Conservation (phyloP, 2,329 filamentous ascomycete species). For the Acarospora socialis region DNA sequence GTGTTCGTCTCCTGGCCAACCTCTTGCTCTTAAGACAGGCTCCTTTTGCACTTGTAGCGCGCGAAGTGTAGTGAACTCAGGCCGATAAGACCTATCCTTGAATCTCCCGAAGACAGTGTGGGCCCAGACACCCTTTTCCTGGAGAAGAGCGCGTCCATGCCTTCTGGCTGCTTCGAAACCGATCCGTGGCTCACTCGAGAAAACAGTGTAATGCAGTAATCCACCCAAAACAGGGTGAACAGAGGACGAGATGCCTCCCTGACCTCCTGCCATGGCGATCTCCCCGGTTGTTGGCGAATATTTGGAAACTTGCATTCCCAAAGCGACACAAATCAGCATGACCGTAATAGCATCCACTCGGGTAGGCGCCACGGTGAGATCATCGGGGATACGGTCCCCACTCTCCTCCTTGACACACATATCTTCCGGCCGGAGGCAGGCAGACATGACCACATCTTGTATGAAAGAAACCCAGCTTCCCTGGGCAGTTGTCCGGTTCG, state of each 20-base stretch:
- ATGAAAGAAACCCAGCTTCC: conserved; percentile 6
- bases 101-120: conserved; percentile 8
- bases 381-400: conserved; percentile 8
- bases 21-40: not conserved
- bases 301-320: conserved; percentile 9
- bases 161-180: not conserved
- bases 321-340: conserved; percentile 7
- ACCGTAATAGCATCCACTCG: conserved; percentile 7
- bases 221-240: conserved; percentile 5
- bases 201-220: conserved; percentile 8
- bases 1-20: conserved; percentile 4
- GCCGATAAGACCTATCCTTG: conserved; percentile 2
- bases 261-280: conserved; percentile 2
- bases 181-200: not conserved
- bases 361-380: conserved; percentile 7
- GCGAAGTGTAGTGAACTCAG: not conserved
- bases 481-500: conserved; percentile 1
- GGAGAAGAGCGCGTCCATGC: conserved; percentile 5
- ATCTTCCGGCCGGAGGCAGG: not conserved
- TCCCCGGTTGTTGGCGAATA: conserved; percentile 6
- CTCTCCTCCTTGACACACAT: conserved; percentile 6
- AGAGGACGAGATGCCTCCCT: conserved; percentile 5
- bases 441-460: conserved; percentile 5
- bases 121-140: conserved; percentile 6
- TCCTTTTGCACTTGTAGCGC: not conserved